Evolutionary conservation across 495 filamentous ascomycete species (phyloP), one percentile per base, ranked within the genome.

Genomic region (Polyplosphaeria fusca): DNA sequence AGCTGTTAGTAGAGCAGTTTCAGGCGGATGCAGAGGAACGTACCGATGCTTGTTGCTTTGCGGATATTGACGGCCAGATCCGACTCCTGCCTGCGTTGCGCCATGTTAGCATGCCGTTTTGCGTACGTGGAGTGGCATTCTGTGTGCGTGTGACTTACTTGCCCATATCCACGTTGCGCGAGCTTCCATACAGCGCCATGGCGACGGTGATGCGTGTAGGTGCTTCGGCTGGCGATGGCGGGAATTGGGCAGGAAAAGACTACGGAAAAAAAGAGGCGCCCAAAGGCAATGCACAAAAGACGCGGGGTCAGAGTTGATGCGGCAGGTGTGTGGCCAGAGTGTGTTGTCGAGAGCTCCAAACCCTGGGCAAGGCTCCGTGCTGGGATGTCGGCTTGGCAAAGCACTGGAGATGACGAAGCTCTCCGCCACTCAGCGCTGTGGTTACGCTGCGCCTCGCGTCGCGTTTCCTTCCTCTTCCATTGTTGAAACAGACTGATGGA

Each of bases 61-160:
- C 86, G 84, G 73, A 98, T 96, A 72, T 96, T 95, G 73, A 93
- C 87, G 68, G 86, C 83, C 66, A 98, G 82, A 73, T 98, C 91
- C 65, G 86, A 83, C 73, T 98, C 93, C 66, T 92, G 90, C 72
- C 89, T 93, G 70, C n/a, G n/a, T n/a, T n/a, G n/a, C n/a, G n/a
- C n/a, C n/a, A n/a, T n/a, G n/a, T n/a, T n/a, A n/a, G n/a, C n/a
- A n/a, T n/a, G n/a, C n/a, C n/a, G n/a, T n/a, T n/a, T n/a, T n/a
- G n/a, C n/a, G n/a, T n/a, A n/a, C n/a, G n/a, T n/a, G n/a, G n/a
- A n/a, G n/a, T n/a, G n/a, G n/a, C n/a, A n/a, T n/a, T n/a, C n/a
- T n/a, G n/a, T n/a, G n/a, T n/a, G n/a, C n/a, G 18, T n/a, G 13
- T 22, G 37, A 43, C 74, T 58, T 63, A 80, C 76, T 77, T 81